These are phyloP conservation scores for Sphagnum magellanicum DNA, from an alignment of 228 moss, liverwort and hornwort species.

Conservation along the genomic window DNA sequence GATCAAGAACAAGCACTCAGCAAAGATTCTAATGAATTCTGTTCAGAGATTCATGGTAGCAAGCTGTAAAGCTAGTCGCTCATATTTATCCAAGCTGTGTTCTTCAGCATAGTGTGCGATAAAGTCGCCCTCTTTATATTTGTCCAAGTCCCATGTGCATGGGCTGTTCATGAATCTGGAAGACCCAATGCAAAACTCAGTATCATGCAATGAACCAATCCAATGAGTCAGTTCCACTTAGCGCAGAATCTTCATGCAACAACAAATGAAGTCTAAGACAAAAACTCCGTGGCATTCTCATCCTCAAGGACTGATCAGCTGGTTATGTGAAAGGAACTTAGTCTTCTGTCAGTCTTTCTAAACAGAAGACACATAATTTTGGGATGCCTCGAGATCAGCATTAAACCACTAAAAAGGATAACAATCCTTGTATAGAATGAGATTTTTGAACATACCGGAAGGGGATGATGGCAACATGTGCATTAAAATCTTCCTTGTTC, in stretches of 20 bases:
- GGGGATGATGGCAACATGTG: conserved; percentile 74
- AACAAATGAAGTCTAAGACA: not conserved
- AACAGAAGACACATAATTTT: not conserved
- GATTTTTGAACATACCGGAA: conserved; percentile 38
- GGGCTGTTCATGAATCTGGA: conserved; percentile 88
- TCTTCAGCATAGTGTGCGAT: conserved; percentile 82
- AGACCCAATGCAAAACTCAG: not conserved
- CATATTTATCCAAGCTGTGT: conserved; percentile 62
- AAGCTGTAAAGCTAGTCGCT: conserved; percentile 52
- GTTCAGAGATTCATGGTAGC: conserved; percentile 32
- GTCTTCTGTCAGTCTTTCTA: not conserved
- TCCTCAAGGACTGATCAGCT: not conserved
- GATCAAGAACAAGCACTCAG: too few relatives aligned
- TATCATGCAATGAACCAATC: not conserved
- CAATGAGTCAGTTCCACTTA: not conserved
- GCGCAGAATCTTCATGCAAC: not conserved
- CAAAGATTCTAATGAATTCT: too few relatives aligned
- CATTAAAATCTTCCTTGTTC: conserved; percentile 47
- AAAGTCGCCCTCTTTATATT: conserved; percentile 77
- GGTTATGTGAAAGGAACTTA: not conserved
- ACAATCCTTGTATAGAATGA: too few relatives aligned
- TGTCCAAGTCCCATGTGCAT: conserved; percentile 42
- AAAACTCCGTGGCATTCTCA: not conserved
- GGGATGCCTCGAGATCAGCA: too few relatives aligned
- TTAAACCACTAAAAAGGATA: too few relatives aligned